Evolutionary conservation across 306 rosid genomes (phyloP).

Genomic region (Albizia julibrissin): DNA sequence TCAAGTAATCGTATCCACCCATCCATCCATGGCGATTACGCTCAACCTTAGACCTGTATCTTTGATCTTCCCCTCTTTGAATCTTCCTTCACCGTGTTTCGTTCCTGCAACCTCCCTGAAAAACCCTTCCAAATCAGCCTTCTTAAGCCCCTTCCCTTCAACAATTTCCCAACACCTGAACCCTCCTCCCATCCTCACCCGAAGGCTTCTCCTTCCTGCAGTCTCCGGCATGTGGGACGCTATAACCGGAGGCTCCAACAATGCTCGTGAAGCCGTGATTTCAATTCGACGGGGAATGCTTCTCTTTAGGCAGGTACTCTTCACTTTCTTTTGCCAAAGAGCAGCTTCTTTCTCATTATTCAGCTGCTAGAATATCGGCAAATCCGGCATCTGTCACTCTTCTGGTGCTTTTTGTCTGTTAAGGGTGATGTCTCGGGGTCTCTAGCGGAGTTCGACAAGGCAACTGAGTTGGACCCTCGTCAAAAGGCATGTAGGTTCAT

Average conservation of each 20-base stretch:
- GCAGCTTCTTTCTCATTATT: background rate
- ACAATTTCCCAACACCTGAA: conserved; percentile 18
- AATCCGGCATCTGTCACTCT: conserved; percentile 1
- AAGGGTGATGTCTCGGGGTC: conserved; percentile 84
- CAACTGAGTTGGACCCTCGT: conserved; percentile 85
- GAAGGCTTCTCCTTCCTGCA: conserved; percentile 69
- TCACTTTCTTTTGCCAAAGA: background rate
- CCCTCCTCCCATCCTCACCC: conserved; percentile 40
- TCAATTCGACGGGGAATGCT: conserved; percentile 83
- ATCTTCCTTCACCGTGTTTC: conserved; percentile 21
- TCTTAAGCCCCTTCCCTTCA: conserved; percentile 34
- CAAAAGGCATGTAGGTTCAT: conserved; percentile 84
- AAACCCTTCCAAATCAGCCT: conserved; percentile 21
- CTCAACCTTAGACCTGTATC: conserved; percentile 42
- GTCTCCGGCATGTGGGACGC: conserved; percentile 91
- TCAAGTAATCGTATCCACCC: background rate
- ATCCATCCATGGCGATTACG: conserved; percentile 44
- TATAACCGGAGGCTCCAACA: conserved; percentile 62
- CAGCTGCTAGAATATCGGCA: background rate
- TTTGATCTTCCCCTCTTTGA: conserved; percentile 32
- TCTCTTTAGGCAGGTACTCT: conserved; percentile 68
- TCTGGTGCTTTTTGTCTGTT: conserved; percentile 26
- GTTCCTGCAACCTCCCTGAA: conserved; percentile 36
- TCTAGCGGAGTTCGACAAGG: conserved; percentile 78
- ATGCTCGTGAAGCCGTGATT: conserved; percentile 62